Percentiles rank a stretch among this genome's conserved stretches.
phyloP scores from a whole-genome alignment of 805 yeast species.

The Monosporozyma aquatica region DNA sequence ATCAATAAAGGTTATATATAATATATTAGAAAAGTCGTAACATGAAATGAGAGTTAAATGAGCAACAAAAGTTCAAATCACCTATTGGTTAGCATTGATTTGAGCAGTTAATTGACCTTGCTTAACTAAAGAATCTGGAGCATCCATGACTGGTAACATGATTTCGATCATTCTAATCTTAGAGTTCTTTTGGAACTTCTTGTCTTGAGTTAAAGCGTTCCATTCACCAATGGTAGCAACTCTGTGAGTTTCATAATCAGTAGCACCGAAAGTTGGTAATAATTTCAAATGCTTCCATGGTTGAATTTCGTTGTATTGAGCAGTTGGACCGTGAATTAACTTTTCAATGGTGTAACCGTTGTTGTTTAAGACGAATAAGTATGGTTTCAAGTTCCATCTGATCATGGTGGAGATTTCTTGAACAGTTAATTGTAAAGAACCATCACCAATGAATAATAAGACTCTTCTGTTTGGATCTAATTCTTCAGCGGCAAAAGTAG shows the following conservation, averaged over 20 bases:
- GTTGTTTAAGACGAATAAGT: conserved; percentile 6
- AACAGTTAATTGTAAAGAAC: conserved; percentile 7
- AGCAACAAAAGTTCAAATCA: too few species aligned
- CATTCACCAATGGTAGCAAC: conserved; percentile 50
- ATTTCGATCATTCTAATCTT: conserved; percentile 58
- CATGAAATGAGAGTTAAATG: too few species aligned
- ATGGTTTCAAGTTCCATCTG: conserved; percentile 6
- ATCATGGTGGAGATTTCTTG: conserved; percentile 5
- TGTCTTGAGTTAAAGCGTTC: conserved; percentile 38
- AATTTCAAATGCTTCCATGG: conserved; percentile 4
- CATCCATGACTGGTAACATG: conserved; percentile 60
- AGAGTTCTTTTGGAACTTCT: conserved; percentile 43
- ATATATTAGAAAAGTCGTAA: too few species aligned
- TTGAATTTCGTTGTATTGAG: conserved; percentile 7
- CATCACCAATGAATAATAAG: conserved; percentile 6
- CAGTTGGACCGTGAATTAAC: conserved; percentile 7
- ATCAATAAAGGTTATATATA: too few species aligned
- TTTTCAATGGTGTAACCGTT: conserved; percentile 7
- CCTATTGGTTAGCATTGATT: conserved; percentile 35
- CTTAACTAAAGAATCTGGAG: conserved; percentile 51
- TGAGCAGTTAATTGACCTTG: conserved; percentile 55
- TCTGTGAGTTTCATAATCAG: conserved; percentile 30
- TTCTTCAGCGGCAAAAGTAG: conserved; percentile 6
- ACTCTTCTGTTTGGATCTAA: conserved; percentile 7
- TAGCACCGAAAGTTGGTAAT: conserved; percentile 6